These are phyloP conservation scores for Coemansia sp. DNA, from an alignment of 192 early-diverging fungal species.

Conservation along the genomic window DNA sequence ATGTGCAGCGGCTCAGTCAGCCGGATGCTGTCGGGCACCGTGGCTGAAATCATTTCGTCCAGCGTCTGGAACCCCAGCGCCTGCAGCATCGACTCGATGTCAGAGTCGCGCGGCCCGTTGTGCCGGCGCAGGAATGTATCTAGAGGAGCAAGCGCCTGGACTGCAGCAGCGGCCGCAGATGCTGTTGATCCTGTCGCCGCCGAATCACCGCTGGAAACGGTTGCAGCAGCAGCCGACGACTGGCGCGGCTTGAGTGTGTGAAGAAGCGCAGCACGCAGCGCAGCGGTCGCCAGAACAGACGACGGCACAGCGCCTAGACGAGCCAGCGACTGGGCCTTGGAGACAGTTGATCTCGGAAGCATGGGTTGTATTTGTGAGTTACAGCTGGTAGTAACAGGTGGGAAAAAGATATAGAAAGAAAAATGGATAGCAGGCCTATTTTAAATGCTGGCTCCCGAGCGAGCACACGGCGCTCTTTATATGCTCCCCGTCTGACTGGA, in stretches of 20 bases:
- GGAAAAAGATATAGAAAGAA: conserved; percentile 3
- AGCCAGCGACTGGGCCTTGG: conserved; percentile 37
- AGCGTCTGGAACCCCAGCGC: conserved; percentile 74
- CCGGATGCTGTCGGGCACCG: conserved; percentile 81
- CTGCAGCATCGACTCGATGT: conserved; percentile 82
- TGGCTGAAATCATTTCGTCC: conserved; percentile 79
- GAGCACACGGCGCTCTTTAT: background rate
- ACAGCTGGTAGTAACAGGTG: conserved; percentile 2
- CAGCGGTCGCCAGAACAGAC: conserved; percentile 12
- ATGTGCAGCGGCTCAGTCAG: conserved; percentile 71
- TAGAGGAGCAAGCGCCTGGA: conserved; percentile 46
- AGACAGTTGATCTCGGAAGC: conserved; percentile 43
- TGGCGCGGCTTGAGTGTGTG: conserved; percentile 52
- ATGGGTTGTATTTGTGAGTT: conserved; percentile 11
- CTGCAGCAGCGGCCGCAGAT: conserved; percentile 12
- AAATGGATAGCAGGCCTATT: background rate
- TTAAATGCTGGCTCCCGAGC: background rate
- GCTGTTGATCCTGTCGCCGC: background rate
- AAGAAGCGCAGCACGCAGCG: conserved; percentile 41
- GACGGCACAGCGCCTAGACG: conserved; percentile 15
- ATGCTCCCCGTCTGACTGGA: background rate
- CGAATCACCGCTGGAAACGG: conserved; percentile 5
- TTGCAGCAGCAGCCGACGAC: conserved; percentile 33
- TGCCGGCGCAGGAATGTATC: conserved; percentile 86
- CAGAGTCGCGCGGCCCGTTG: conserved; percentile 75